phyloP scores from a whole-genome alignment of 129 eudicot genomes.

The Centrapalus pauciflorus region DNA sequence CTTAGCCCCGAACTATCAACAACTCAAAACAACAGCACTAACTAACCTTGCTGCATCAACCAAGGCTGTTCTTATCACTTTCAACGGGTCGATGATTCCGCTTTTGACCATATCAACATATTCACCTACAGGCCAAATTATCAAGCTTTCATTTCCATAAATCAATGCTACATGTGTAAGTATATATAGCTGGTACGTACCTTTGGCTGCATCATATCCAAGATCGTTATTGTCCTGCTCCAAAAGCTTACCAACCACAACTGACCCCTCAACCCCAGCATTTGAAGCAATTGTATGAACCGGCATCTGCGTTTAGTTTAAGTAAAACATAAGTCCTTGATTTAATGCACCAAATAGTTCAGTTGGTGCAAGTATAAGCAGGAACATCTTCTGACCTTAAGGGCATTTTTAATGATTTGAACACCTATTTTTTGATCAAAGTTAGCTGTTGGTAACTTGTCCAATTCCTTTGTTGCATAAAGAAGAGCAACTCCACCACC shows the following conservation, averaged over 20 bases:
- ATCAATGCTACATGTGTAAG: too few relatives aligned
- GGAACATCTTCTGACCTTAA: slow-evolving; percentile 37
- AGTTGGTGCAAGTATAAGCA: background rate
- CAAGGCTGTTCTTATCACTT: slow-evolving; percentile 77
- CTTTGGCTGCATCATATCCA: slow-evolving; percentile 89
- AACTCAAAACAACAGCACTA: background rate
- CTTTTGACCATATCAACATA: slow-evolving; percentile 78
- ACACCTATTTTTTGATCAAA: slow-evolving; percentile 84
- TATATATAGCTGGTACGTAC: slow-evolving; percentile 18
- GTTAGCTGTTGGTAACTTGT: slow-evolving; percentile 53
- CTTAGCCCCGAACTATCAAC: too few relatives aligned
- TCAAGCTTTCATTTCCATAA: background rate
- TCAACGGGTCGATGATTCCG: slow-evolving; percentile 77
- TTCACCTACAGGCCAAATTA: slow-evolving; percentile 37
- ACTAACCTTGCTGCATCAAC: slow-evolving; percentile 80
- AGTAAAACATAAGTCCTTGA: background rate
- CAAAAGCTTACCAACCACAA: slow-evolving; percentile 75
- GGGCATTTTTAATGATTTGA: slow-evolving; percentile 64
- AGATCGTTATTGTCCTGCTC: slow-evolving; percentile 65
- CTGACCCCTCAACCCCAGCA: slow-evolving; percentile 84
- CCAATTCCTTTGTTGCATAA: slow-evolving; percentile 69
- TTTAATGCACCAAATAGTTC: background rate
- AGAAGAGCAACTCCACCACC: slow-evolving; percentile 88
- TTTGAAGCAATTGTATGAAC: slow-evolving; percentile 65
- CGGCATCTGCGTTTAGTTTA: slow-evolving; percentile 42